These are phyloP conservation scores for Penicillium macrosclerotiorum DNA, from an alignment of 495 filamentous ascomycete species.

Conservation along the genomic window DNA sequence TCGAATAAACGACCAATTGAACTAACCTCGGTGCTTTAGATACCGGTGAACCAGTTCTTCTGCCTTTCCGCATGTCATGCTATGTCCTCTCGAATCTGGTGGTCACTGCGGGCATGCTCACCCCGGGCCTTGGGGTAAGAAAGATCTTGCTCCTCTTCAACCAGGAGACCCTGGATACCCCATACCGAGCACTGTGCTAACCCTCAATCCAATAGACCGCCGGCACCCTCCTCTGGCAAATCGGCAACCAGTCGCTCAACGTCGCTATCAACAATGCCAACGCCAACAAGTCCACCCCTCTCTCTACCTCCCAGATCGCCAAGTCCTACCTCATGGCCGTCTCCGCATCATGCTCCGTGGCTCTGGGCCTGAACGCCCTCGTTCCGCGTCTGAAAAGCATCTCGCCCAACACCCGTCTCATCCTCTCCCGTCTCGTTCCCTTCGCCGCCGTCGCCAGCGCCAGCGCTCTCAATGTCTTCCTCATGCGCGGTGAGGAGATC, in stretches of 20 bases:
- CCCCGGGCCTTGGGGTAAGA: conserved; percentile 57
- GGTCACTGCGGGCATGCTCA: conserved; percentile 98
- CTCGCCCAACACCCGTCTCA: conserved; percentile 66
- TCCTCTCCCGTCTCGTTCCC: conserved; percentile 81
- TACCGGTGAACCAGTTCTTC: conserved; percentile 85
- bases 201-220: conserved; percentile 54
- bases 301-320: conserved; percentile 73
- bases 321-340: conserved; percentile 93
- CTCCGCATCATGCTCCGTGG: conserved; percentile 86
- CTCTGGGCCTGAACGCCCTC: conserved; percentile 83
- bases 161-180: no score
- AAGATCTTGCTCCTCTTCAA: no score
- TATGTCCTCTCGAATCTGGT: conserved; percentile 92
- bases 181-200: background rate
- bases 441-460: conserved; percentile 93
- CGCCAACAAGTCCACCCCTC: conserved; percentile 90
- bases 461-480: conserved; percentile 88
- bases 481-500: conserved; percentile 97
- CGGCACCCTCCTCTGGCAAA: conserved; percentile 91
- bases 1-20: no score
- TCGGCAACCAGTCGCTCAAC: conserved; percentile 95
- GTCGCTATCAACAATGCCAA: conserved; percentile 97
- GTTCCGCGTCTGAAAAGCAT: conserved; percentile 81
- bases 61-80: conserved; percentile 96
- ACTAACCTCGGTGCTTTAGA: conserved; percentile 62